These are phyloP conservation scores for Anisodus acutangulus DNA, from an alignment of 257 asterid genomes.

Conservation along the genomic window DNA sequence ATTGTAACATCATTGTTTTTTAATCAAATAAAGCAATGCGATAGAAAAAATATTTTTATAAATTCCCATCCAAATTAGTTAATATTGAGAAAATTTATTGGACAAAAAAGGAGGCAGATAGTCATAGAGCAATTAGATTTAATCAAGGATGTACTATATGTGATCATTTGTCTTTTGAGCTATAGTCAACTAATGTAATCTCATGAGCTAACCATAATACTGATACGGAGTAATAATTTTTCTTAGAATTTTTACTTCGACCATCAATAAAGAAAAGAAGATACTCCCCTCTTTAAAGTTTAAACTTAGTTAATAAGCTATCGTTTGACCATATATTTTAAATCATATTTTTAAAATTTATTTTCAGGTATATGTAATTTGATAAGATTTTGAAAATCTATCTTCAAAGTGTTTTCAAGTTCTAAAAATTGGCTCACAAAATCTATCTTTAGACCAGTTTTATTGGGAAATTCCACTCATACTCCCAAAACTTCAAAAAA, in stretches of 20 bases:
- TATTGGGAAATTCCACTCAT: too few relatives aligned
- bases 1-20: neutral
- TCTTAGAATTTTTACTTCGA: neutral
- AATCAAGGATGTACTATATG: too few relatives aligned
- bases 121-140: neutral
- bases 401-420: too few relatives aligned
- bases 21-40: neutral
- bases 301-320: neutral
- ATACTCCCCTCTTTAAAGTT: neutral
- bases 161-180: too few relatives aligned
- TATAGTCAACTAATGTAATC: neutral
- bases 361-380: too few relatives aligned
- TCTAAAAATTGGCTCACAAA: too few relatives aligned
- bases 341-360: too few relatives aligned
- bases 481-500: too few relatives aligned
- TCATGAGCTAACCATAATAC: neutral
- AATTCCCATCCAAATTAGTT: neutral
- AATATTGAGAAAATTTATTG: neutral
- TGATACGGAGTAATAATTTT: neutral
- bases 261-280: neutral
- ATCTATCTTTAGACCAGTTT: too few relatives aligned
- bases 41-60: neutral
- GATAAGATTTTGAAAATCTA: too few relatives aligned
- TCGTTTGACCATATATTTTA: too few relatives aligned
- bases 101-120: neutral